A percentile compares a stretch with the other conserved stretches of the same genome.
phyloP scores from a whole-genome alignment of 345 rosid genomes.

The Excoecaria cochinchinensis region DNA sequence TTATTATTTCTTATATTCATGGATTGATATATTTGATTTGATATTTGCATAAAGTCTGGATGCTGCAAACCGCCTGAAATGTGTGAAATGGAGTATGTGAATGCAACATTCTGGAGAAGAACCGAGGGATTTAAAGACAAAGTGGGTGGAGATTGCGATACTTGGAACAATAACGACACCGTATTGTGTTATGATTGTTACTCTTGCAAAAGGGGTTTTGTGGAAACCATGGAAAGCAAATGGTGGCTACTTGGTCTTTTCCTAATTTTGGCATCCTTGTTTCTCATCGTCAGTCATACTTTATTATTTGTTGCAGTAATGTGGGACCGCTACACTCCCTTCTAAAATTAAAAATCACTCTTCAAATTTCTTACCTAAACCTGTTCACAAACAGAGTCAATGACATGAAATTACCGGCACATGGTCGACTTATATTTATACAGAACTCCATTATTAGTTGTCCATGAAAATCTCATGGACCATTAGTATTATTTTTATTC shows the following conservation, averaged over 20 bases:
- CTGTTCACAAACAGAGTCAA: too few relatives aligned
- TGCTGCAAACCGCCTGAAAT: slow-evolving; percentile 70
- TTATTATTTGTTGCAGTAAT: slow-evolving; percentile 54
- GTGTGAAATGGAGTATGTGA: slow-evolving; percentile 58
- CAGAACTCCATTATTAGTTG: too few relatives aligned
- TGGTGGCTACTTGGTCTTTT: slow-evolving; percentile 76
- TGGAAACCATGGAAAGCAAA: slow-evolving; percentile 45
- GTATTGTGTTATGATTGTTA: slow-evolving; percentile 58
- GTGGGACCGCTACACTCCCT: slow-evolving; percentile 42
- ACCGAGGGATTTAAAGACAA: not conserved
- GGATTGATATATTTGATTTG: not conserved
- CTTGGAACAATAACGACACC: slow-evolving; percentile 49
- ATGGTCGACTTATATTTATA: too few relatives aligned
- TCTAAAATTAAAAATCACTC: too few relatives aligned
- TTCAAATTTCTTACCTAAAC: too few relatives aligned
- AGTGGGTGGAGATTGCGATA: slow-evolving; percentile 44
- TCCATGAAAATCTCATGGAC: too few relatives aligned
- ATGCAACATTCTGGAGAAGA: slow-evolving; percentile 61
- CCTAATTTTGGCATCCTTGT: slow-evolving; percentile 46
- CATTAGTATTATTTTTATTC: too few relatives aligned
- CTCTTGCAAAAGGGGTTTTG: slow-evolving; percentile 56
- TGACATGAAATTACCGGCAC: too few relatives aligned
- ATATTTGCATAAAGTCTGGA: slow-evolving; percentile 45
- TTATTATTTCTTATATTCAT: not conserved
- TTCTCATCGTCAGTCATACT: slow-evolving; percentile 58